phyloP scores from a whole-genome alignment of 345 rosid species.

The Clarkia xantiana region DNA sequence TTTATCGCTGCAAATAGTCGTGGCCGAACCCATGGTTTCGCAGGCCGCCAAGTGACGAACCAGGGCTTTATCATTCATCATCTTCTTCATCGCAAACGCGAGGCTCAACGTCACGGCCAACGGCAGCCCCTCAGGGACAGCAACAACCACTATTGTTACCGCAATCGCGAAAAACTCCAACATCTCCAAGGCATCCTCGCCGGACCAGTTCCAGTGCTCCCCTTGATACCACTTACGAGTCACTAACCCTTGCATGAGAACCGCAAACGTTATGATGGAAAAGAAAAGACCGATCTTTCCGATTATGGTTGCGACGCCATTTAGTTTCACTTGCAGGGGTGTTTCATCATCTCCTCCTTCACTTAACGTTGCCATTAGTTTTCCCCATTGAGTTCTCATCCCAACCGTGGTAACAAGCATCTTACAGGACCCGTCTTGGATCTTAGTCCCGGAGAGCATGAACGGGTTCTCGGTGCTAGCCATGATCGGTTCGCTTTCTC shows the following conservation, averaged over 20 bases:
- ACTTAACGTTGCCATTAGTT: constrained; percentile 75
- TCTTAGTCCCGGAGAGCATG: constrained; percentile 81
- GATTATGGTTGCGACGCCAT: constrained; percentile 86
- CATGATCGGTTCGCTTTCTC: constrained; percentile 80
- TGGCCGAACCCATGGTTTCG: constrained; percentile 97
- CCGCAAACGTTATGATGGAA: constrained; percentile 71
- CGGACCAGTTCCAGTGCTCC: constrained; percentile 50
- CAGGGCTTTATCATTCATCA: constrained; percentile 96
- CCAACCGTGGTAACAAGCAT: constrained; percentile 83
- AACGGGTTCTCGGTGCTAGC: constrained; percentile 54
- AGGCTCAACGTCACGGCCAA: constrained; percentile 92
- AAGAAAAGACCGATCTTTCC: constrained; percentile 81
- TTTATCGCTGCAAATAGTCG: constrained; percentile 84
- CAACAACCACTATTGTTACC: constrained; percentile 89
- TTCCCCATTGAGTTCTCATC: constrained; percentile 98
- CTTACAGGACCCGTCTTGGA: constrained; percentile 90
- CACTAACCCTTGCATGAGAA: constrained; percentile 61
- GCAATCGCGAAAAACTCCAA: constrained; percentile 83
- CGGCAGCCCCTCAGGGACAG: constrained; percentile 94
- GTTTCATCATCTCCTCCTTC: constrained; percentile 98
- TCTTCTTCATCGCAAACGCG: constrained; percentile 95
- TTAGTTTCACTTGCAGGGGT: constrained; percentile 82
- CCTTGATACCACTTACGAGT: constrained; percentile 39
- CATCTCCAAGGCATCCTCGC: constrained; percentile 62
- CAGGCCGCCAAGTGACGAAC: constrained; percentile 91